Evolutionary conservation across 345 rosid genomes (phyloP).

Genomic region (Aquilaria sinensis): DNA sequence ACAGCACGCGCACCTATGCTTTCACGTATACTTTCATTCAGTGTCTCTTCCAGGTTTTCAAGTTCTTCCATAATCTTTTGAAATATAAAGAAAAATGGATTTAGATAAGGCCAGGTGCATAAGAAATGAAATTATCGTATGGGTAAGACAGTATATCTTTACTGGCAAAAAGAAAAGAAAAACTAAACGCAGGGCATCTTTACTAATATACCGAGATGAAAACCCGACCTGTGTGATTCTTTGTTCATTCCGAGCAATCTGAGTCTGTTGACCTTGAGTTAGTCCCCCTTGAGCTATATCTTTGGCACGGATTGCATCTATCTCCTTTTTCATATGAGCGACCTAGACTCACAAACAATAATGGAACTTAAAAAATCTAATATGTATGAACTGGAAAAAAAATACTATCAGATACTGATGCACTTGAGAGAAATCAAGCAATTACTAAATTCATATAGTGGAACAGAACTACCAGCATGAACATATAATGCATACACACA

Average conservation of each 20-base stretch:
- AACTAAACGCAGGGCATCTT: not conserved
- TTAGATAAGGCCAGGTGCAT: too few relatives aligned
- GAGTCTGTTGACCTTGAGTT: slow-evolving; percentile 98
- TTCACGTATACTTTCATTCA: slow-evolving; percentile 90
- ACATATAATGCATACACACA: too few relatives aligned
- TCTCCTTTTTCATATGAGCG: slow-evolving; percentile 95
- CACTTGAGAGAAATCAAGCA: too few relatives aligned
- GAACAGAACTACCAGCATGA: too few relatives aligned
- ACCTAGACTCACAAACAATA: slow-evolving; percentile 35
- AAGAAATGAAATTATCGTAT: not conserved
- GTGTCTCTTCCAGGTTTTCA: slow-evolving; percentile 93
- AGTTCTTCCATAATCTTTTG: slow-evolving; percentile 83
- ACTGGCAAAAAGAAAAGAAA: too few relatives aligned
- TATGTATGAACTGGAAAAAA: too few relatives aligned
- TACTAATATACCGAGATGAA: not conserved
- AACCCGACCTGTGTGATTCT: slow-evolving; percentile 64
- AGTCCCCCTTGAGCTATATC: slow-evolving; percentile 96
- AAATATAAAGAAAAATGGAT: slow-evolving; percentile 4
- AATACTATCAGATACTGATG: too few relatives aligned
- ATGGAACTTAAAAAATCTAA: not conserved
- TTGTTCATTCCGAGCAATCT: slow-evolving; percentile 97
- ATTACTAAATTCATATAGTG: too few relatives aligned
- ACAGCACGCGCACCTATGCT: slow-evolving; percentile 84
- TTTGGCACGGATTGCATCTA: slow-evolving; percentile 90
- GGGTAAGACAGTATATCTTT: too few relatives aligned